Evolutionary conservation across 306 rosid species (phyloP).

Genomic region (Acmispon strigosus): DNA sequence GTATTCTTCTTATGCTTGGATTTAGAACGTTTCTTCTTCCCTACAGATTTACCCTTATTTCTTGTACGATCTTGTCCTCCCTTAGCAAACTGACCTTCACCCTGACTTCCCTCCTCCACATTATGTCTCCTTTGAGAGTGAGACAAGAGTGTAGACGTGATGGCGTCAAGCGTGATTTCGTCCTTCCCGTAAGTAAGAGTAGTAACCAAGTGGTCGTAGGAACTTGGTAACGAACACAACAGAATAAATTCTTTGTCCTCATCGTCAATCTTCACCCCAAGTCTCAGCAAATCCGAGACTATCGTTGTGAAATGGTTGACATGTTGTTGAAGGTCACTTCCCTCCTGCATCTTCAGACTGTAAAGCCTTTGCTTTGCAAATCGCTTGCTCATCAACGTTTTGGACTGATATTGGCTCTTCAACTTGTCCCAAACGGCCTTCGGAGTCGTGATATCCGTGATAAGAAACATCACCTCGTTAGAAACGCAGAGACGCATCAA

Average conservation of each 20-base stretch:
- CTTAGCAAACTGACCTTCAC: background rate
- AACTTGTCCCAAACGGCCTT: background rate
- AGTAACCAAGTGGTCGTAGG: too few species aligned
- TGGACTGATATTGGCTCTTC: too few species aligned
- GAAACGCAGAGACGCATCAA: background rate
- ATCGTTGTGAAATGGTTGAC: background rate
- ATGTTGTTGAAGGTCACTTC: too few species aligned
- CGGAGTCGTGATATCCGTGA: background rate
- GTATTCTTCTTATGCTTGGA: too few species aligned
- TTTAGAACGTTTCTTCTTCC: background rate
- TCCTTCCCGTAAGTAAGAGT: too few species aligned
- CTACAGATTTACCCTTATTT: background rate
- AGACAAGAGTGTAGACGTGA: too few species aligned
- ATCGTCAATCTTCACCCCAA: too few species aligned
- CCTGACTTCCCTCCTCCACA: background rate
- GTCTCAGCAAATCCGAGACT: background rate
- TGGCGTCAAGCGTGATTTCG: too few species aligned
- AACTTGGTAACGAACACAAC: too few species aligned
- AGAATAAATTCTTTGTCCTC: too few species aligned
- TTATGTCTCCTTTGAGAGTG: too few species aligned
- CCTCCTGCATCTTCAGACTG: background rate
- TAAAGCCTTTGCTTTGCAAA: background rate
- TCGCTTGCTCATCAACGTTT: background rate
- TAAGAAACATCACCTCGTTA: background rate
- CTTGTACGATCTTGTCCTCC: background rate